Percentiles rank a stretch among this genome's conserved stretches.
These are phyloP conservation scores for Plasmodium gaboni DNA, from an alignment of 169 alveolate genomes.

Conservation along the genomic window DNA sequence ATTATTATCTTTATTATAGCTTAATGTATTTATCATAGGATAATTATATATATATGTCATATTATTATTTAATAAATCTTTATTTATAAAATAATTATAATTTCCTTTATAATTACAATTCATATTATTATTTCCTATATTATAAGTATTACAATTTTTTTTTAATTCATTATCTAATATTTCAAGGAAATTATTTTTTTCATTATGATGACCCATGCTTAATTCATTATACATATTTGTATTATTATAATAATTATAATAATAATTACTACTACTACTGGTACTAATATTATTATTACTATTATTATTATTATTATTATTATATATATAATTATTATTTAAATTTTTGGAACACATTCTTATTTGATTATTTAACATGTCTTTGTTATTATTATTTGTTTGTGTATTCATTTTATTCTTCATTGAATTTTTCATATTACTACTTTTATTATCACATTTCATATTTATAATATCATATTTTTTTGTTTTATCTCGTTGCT, in stretches of 20 bases:
- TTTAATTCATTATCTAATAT: constrained; percentile 4
- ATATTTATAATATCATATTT: no score
- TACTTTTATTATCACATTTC: no score
- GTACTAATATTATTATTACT: no score
- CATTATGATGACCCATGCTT: not conserved
- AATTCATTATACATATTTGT: not conserved
- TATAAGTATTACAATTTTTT: constrained; percentile 6
- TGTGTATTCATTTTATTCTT: not conserved
- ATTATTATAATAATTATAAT: not conserved
- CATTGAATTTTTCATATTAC: not conserved
- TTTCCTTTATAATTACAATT: not conserved
- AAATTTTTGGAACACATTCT: not conserved
- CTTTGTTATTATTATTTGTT: not conserved
- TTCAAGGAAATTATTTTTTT: not conserved
- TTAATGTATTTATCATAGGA: constrained; percentile 15
- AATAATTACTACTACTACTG: not conserved
- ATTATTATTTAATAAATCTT: constrained; percentile 23
- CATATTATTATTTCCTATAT: constrained; percentile 6
- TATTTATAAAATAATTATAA: constrained; percentile 7
- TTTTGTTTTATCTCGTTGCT: no score
- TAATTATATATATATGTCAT: constrained; percentile 1
- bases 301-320: no score
- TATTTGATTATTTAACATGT: not conserved
- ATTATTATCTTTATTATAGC: constrained; percentile 28
- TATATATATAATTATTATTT: not conserved